Evolutionary conservation across 192 early-diverging fungal species (phyloP).

Genomic region (Backusella sp.): DNA sequence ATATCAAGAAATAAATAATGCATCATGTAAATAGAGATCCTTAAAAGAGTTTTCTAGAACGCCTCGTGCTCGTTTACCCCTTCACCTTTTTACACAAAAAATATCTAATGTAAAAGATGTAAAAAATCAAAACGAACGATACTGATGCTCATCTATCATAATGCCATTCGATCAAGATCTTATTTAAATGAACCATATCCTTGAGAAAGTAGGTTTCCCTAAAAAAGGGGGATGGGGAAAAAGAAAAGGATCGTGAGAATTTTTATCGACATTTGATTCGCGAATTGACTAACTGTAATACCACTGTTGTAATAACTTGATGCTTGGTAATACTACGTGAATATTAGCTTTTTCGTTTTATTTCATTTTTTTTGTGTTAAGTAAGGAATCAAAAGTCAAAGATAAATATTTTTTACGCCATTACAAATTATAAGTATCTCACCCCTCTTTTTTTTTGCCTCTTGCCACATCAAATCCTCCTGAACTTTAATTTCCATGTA

Average conservation of each 20-base stretch:
- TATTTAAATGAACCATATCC: not conserved
- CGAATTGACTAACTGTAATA: not conserved
- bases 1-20: not conserved
- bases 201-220: not conserved
- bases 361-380: not conserved
- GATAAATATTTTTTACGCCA: not conserved
- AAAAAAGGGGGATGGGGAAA: not conserved
- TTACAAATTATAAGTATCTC: not conserved
- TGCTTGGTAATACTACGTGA: not conserved
- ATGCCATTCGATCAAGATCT: not conserved
- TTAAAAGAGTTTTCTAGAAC: not conserved
- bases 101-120: not conserved
- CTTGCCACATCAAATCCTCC: not conserved
- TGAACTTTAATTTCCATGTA: not conserved
- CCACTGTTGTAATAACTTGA: not conserved
- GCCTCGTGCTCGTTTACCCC: not conserved
- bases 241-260: not conserved
- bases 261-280: not conserved
- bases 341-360: not conserved
- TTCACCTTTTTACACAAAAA: not conserved
- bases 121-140: not conserved
- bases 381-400: not conserved
- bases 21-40: not conserved
- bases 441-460: not conserved
- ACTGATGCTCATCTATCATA: not conserved